Evolutionary conservation across 306 rosid genomes (phyloP).

Genomic region (Cucurbita ficifolia): DNA sequence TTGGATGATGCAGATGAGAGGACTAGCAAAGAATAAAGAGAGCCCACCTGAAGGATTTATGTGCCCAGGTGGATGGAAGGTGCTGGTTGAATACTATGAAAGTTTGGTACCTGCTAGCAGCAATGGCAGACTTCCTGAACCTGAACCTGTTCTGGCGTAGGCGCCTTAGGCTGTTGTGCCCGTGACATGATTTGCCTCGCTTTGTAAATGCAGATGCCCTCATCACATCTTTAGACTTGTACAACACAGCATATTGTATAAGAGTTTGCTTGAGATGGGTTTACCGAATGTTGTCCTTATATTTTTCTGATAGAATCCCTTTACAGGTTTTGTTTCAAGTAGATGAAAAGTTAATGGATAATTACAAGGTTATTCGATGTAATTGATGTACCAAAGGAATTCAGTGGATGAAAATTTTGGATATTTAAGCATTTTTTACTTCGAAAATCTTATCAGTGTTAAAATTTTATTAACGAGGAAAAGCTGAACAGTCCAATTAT

Average conservation of each 20-base stretch:
- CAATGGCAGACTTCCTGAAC: conserved; percentile 50
- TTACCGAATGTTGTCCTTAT: background rate
- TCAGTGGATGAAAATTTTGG: background rate
- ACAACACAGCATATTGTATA: background rate
- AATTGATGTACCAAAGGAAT: background rate
- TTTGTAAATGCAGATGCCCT: background rate
- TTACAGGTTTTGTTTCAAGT: background rate
- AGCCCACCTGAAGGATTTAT: conserved; percentile 94
- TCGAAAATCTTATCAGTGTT: too few species aligned
- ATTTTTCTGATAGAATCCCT: background rate
- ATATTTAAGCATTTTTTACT: too few species aligned
- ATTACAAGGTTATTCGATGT: background rate
- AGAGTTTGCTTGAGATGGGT: background rate
- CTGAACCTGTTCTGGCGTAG: conserved; percentile 58
- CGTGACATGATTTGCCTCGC: background rate
- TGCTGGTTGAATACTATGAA: conserved; percentile 83
- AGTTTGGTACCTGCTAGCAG: conserved; percentile 40
- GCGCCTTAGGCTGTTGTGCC: conserved; percentile 14
- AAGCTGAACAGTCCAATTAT: background rate
- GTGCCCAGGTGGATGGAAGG: conserved; percentile 98
- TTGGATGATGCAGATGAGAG: conserved; percentile 56
- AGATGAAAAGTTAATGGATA: background rate
- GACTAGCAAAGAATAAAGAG: conserved; percentile 82
- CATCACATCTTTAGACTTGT: background rate
- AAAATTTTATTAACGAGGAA: background rate